A percentile compares a stretch with the other conserved stretches of the same genome.
Conservation (phyloP, 768 basidiomycete species). For the Agrocybe praecox region DNA sequence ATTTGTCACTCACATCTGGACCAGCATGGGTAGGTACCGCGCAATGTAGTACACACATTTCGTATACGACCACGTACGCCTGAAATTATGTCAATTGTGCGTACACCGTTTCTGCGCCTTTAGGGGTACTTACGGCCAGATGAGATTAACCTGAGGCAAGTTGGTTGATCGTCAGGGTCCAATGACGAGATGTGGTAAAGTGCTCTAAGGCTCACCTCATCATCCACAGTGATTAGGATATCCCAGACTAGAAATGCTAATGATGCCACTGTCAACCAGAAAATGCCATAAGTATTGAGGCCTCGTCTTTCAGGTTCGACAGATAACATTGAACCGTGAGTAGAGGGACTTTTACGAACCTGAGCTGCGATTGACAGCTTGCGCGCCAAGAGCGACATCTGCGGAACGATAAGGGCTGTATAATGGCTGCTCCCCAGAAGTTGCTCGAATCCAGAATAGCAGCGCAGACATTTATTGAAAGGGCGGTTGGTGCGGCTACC, state of each 20-base stretch:
- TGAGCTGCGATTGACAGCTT: constrained; percentile 34
- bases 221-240: constrained; percentile 38
- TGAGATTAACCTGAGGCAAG: constrained; percentile 35
- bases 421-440: constrained; percentile 10
- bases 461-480: constrained; percentile 19
- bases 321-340: too few species aligned
- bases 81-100: constrained; percentile 34
- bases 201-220: constrained; percentile 31
- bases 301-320: background rate
- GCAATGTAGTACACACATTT: constrained; percentile 39
- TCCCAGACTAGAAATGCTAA: constrained; percentile 43
- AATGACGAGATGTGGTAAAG: background rate
- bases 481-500: background rate
- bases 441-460: constrained; percentile 12
- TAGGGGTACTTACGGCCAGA: constrained; percentile 40
- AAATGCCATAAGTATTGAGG: constrained; percentile 2
- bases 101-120: constrained; percentile 8
- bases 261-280: constrained; percentile 30
- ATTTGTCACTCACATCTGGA: constrained; percentile 32
- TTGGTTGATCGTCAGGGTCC: background rate
- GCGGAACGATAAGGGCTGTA: constrained; percentile 25
- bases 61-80: constrained; percentile 30
- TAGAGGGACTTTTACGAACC: constrained; percentile 21
- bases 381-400: constrained; percentile 25
- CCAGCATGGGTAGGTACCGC: constrained; percentile 37